Conservation (phyloP, 1,284 basidiomycete species). For the Sanghuangporus weigelae region DNA sequence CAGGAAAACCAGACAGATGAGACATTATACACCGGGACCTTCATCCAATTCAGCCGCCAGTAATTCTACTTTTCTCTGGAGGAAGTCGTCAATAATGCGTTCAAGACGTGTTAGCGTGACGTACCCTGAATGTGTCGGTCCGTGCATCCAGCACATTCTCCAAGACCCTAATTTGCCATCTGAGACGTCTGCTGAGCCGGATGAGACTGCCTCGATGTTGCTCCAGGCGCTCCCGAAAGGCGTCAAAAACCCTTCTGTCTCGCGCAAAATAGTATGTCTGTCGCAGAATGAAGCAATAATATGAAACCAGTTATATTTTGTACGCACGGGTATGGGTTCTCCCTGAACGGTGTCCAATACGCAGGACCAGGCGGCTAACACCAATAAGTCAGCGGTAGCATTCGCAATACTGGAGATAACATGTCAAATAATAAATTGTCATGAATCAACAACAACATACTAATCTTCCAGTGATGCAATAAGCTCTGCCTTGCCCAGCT, state of each 20-base stretch:
- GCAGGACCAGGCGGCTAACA: constrained; percentile 70
- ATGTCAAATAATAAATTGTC: not conserved
- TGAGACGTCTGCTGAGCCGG: constrained; percentile 47
- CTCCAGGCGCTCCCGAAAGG: constrained; percentile 58
- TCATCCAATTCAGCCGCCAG: constrained; percentile 57
- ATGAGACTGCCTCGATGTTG: constrained; percentile 46
- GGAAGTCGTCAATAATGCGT: constrained; percentile 16
- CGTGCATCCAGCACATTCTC: constrained; percentile 59
- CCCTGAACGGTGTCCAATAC: constrained; percentile 47
- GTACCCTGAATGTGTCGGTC: constrained; percentile 55
- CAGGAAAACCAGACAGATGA: constrained; percentile 16
- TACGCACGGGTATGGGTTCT: constrained; percentile 59
- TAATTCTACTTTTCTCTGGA: constrained; percentile 62
- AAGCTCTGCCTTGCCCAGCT: constrained; percentile 66
- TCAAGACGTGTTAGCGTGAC: constrained; percentile 23
- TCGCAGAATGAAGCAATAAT: constrained; percentile 13
- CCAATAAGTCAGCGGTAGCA: constrained; percentile 68
- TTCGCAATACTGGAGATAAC: constrained; percentile 58
- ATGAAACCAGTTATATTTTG: not conserved
- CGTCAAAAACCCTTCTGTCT: constrained; percentile 72
- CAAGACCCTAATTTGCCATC: constrained; percentile 67
- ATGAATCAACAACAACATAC: constrained; percentile 38
- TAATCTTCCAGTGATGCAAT: constrained; percentile 81
- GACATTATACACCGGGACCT: constrained; percentile 43
- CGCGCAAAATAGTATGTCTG: constrained; percentile 77